phyloP scores from a whole-genome alignment of 371 early-diverging fungal genomes.

The Mortierella sp. region DNA sequence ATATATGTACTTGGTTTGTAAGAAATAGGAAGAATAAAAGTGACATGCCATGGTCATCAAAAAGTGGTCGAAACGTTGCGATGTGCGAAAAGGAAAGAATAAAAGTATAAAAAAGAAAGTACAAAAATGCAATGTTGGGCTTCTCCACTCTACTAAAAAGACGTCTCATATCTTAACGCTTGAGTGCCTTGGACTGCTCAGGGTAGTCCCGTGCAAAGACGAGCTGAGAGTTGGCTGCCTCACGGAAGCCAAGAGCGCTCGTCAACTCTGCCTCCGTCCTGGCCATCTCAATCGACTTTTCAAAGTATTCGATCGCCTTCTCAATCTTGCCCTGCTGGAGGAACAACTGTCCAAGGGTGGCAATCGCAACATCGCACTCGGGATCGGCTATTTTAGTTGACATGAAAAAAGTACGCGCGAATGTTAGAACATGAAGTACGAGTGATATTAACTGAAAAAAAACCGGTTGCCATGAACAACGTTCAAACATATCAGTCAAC shows the following conservation, averaged over 20 bases:
- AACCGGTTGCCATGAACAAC: no score
- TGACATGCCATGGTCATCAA: background rate
- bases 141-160: background rate
- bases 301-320: conserved; percentile 87
- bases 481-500: background rate
- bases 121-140: conserved; percentile 3
- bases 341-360: conserved; percentile 91
- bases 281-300: conserved; percentile 87
- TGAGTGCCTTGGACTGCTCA: conserved; percentile 49
- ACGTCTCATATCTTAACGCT: conserved; percentile 30
- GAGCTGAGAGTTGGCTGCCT: conserved; percentile 60
- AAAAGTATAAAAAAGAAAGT: conserved; percentile 6
- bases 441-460: background rate
- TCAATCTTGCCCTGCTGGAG: conserved; percentile 89
- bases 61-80: background rate
- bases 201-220: conserved; percentile 59
- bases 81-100: conserved; percentile 1
- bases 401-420: background rate
- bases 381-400: conserved; percentile 76
- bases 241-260: conserved; percentile 78
- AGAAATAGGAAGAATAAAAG: background rate
- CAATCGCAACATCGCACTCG: conserved; percentile 95
- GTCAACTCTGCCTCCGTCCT: conserved; percentile 92
- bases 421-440: background rate
- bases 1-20: background rate